A percentile compares a stretch with the other conserved stretches of the same genome.
phyloP scores from a whole-genome alignment of 2,329 filamentous ascomycete genomes.

The Cytospora paraplurivora region DNA sequence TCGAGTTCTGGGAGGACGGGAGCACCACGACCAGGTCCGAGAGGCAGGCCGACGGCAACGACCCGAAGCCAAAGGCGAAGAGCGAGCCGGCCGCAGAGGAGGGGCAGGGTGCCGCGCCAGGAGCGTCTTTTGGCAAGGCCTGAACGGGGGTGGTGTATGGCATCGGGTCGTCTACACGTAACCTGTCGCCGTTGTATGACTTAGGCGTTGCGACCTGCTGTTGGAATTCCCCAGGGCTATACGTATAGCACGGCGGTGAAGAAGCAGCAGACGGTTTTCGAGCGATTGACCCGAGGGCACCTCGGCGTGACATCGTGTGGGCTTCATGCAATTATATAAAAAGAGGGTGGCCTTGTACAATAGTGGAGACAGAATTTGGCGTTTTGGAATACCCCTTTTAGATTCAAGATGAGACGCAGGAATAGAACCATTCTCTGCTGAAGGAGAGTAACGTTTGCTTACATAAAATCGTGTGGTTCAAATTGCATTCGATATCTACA shows the following conservation, averaged over 20 bases:
- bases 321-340: background rate
- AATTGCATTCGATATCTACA: background rate
- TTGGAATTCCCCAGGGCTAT: background rate
- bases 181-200: background rate
- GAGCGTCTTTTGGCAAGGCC: conserved; percentile 34
- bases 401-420: background rate
- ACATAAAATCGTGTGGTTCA: background rate
- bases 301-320: background rate
- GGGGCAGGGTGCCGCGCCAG: conserved; percentile 31
- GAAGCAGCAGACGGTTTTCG: background rate
- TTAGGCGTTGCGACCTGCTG: background rate
- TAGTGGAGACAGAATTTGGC: conserved; percentile 4
- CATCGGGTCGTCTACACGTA: background rate
- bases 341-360: background rate
- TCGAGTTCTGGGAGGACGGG: conserved; percentile 89
- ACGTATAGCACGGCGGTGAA: background rate
- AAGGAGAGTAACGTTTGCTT: background rate
- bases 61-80: conserved; percentile 18
- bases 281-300: too few relatives aligned
- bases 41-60: conserved; percentile 31
- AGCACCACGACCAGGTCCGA: conserved; percentile 40
- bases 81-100: conserved; percentile 5
- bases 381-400: conserved; percentile 20
- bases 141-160: background rate
- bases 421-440: background rate